These are phyloP conservation scores for Zea luxurians DNA, from an alignment of 176 grass and related monocot species.

Conservation along the genomic window DNA sequence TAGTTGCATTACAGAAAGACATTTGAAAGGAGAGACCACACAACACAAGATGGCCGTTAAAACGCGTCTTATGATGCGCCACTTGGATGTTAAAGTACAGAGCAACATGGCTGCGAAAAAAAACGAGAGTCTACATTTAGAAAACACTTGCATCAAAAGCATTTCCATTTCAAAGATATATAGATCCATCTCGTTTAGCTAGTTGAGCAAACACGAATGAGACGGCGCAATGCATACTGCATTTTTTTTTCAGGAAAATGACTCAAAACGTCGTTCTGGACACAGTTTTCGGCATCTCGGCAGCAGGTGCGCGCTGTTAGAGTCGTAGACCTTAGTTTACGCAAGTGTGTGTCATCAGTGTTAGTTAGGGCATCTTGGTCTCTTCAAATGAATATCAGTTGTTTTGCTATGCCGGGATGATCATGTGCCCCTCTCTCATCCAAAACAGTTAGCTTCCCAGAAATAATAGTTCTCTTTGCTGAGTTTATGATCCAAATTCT, in stretches of 20 bases:
- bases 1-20: slow-evolving; percentile 14
- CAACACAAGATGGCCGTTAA: slow-evolving; percentile 25
- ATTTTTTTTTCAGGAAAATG: not conserved
- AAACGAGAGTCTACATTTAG: slow-evolving; percentile 3
- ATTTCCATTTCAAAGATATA: not conserved
- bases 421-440: not conserved
- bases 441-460: not conserved
- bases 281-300: slow-evolving; percentile 2
- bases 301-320: slow-evolving; percentile 21
- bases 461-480: not conserved
- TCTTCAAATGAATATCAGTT: slow-evolving; percentile 16
- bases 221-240: not conserved
- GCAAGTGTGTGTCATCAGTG: not conserved
- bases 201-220: not conserved
- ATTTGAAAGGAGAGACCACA: not conserved
- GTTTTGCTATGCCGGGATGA: slow-evolving; percentile 5
- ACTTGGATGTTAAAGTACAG: slow-evolving; percentile 1
- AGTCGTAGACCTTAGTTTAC: slow-evolving; percentile 15
- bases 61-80: slow-evolving; percentile 34
- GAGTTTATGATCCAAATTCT: no score
- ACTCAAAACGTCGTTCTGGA: not conserved
- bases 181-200: not conserved
- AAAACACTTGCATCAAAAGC: not conserved
- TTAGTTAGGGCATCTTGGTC: slow-evolving; percentile 33
- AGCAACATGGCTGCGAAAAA: not conserved